These are phyloP conservation scores for Ceratocystis cacaofunesta DNA, from an alignment of 2,329 filamentous ascomycete genomes.

Conservation along the genomic window DNA sequence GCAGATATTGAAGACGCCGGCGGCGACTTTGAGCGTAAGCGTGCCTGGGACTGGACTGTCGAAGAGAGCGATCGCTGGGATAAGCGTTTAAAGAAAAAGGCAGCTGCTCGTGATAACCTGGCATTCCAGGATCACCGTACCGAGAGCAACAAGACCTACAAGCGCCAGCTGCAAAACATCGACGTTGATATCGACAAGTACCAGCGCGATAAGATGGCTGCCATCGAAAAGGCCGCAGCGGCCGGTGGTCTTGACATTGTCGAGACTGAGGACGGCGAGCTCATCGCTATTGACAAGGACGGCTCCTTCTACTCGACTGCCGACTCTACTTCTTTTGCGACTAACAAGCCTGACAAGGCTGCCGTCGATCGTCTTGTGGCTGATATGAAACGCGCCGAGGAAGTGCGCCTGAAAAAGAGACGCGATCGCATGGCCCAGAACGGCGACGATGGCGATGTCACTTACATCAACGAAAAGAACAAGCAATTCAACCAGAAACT, in stretches of 20 bases:
- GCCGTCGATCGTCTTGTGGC: conserved; percentile 77
- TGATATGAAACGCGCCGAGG: conserved; percentile 79
- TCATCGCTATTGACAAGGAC: conserved; percentile 84
- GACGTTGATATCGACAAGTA: conserved; percentile 67
- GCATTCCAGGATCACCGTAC: conserved; percentile 80
- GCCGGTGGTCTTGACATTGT: conserved; percentile 81
- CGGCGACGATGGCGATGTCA: conserved; percentile 81
- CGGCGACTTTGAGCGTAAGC: conserved; percentile 91
- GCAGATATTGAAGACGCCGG: conserved; percentile 73
- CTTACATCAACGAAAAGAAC: conserved; percentile 99
- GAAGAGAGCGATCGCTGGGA: conserved; percentile 95
- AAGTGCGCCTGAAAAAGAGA: conserved; percentile 70
- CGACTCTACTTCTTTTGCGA: conserved; percentile 63
- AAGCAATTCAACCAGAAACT: conserved; percentile 99
- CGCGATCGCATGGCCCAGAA: conserved; percentile 61
- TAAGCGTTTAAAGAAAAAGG: conserved; percentile 73
- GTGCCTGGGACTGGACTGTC: conserved; percentile 96
- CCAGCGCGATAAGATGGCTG: conserved; percentile 68
- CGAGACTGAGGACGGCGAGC: conserved; percentile 85
- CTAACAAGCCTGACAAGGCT: conserved; percentile 76
- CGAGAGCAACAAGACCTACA: conserved; percentile 86
- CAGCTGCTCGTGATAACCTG: conserved; percentile 64
- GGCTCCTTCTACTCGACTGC: conserved; percentile 83
- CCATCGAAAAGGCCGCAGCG: conserved; percentile 70
- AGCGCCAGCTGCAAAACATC: conserved; percentile 69